phyloP scores from a whole-genome alignment of 2,329 filamentous ascomycete genomes.

The Fusarium zealandicum region DNA sequence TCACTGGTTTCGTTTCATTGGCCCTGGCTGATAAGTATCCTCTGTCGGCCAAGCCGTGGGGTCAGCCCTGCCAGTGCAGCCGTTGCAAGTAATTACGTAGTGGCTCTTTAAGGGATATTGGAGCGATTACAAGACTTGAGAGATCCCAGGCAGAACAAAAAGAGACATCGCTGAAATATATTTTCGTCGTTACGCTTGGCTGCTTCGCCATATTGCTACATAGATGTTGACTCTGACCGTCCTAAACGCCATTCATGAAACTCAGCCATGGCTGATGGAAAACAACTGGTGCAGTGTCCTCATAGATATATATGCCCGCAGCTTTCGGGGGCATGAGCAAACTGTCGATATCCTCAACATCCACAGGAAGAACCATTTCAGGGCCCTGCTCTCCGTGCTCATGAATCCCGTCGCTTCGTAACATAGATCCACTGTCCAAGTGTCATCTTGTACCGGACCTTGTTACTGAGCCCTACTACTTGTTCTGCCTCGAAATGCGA shows the following conservation, averaged over 20 bases:
- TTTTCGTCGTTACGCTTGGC: too few species aligned
- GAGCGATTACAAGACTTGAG: too few species aligned
- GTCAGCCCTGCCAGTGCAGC: too few species aligned
- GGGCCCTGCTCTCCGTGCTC: neutral
- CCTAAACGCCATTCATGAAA: neutral
- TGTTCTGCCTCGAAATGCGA: neutral
- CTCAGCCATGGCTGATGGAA: neutral
- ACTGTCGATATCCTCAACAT: neutral
- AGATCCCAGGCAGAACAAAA: too few species aligned
- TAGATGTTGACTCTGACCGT: too few species aligned
- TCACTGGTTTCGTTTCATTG: constrained; percentile 3
- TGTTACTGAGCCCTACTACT: neutral
- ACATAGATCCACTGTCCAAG: neutral
- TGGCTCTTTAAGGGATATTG: too few species aligned
- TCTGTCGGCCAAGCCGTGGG: too few species aligned
- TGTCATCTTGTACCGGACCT: neutral
- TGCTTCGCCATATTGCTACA: too few species aligned
- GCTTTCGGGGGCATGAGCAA: neutral
- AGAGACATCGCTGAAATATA: too few species aligned
- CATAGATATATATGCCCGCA: constrained; percentile 11
- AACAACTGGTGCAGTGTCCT: neutral
- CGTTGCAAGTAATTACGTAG: too few species aligned
- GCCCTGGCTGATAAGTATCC: neutral
- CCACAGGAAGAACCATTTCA: neutral
- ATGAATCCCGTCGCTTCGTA: neutral